A percentile compares a stretch with the other conserved stretches of the same genome.
These are phyloP conservation scores for Pelargonium fulgidum DNA, from an alignment of 441 rosid genomes.

Conservation along the genomic window DNA sequence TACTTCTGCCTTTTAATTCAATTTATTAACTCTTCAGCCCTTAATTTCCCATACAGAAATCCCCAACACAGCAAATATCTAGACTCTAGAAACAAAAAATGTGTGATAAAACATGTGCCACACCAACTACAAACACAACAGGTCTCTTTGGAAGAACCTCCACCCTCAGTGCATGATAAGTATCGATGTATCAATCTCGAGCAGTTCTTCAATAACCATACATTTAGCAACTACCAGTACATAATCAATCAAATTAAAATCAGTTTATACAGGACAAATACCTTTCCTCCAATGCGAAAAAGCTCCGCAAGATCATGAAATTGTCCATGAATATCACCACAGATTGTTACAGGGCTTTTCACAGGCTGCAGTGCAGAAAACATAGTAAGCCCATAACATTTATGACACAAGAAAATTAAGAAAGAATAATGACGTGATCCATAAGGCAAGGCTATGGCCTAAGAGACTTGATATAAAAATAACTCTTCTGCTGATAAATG, in stretches of 20 bases:
- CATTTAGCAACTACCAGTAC: too few species aligned
- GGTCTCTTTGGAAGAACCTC: too few species aligned
- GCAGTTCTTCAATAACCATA: not conserved
- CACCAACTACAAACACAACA: too few species aligned
- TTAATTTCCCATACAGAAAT: too few species aligned
- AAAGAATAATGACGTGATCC: not conserved
- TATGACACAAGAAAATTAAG: not conserved
- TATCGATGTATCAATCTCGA: not conserved
- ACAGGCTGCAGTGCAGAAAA: constrained; percentile 17
- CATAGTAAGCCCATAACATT: not conserved
- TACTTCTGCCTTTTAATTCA: too few species aligned
- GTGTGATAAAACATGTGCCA: too few species aligned
- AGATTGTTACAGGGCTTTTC: constrained; percentile 40
- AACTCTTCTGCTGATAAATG: not conserved
- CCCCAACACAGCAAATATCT: too few species aligned
- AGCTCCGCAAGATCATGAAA: constrained; percentile 76
- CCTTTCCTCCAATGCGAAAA: constrained; percentile 24
- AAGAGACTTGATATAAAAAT: not conserved
- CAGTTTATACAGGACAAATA: constrained; percentile 17
- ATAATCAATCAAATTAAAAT: too few species aligned
- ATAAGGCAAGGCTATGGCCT: not conserved
- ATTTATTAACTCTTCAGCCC: too few species aligned
- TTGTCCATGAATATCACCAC: constrained; percentile 71
- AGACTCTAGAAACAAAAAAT: too few species aligned
- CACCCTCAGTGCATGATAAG: too few species aligned